These are phyloP conservation scores for Beauveria sp. DNA, from an alignment of 2,329 filamentous ascomycete species.

Conservation along the genomic window DNA sequence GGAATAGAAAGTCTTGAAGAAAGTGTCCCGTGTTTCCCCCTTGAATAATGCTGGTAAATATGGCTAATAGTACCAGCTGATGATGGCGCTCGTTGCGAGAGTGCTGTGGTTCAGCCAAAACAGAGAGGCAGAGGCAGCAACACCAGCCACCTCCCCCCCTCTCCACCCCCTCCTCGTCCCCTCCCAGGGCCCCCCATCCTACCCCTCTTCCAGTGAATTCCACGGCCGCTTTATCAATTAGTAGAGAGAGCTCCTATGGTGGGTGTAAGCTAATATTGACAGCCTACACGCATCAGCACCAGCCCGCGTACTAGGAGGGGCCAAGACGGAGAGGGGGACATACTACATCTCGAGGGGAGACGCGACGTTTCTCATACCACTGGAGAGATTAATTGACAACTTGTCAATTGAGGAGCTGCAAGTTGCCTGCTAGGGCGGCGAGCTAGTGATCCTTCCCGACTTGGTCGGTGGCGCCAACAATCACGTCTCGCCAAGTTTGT, in stretches of 20 bases:
- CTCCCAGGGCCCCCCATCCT: neutral
- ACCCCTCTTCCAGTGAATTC: neutral
- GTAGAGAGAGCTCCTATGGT: neutral
- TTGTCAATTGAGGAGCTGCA: neutral
- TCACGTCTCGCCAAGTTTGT: constrained; percentile 7
- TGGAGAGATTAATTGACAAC: neutral
- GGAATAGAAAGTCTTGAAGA: neutral
- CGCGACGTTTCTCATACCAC: neutral
- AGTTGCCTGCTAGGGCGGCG: neutral
- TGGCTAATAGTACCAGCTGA: neutral
- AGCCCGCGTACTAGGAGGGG: neutral
- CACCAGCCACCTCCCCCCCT: neutral
- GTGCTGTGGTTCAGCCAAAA: neutral
- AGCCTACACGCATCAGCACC: neutral
- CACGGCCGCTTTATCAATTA: neutral
- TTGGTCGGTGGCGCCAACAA: constrained; percentile 1
- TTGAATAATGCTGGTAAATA: neutral
- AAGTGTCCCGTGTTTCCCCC: neutral
- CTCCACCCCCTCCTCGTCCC: neutral
- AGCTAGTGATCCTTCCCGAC: neutral
- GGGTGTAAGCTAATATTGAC: neutral
- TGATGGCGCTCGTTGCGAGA: neutral
- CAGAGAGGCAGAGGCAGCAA: neutral
- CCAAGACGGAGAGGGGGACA: neutral
- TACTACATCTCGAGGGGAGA: neutral